Evolutionary conservation across 495 filamentous ascomycete species (phyloP).

Genomic region (Annulohypoxylon stygium): DNA sequence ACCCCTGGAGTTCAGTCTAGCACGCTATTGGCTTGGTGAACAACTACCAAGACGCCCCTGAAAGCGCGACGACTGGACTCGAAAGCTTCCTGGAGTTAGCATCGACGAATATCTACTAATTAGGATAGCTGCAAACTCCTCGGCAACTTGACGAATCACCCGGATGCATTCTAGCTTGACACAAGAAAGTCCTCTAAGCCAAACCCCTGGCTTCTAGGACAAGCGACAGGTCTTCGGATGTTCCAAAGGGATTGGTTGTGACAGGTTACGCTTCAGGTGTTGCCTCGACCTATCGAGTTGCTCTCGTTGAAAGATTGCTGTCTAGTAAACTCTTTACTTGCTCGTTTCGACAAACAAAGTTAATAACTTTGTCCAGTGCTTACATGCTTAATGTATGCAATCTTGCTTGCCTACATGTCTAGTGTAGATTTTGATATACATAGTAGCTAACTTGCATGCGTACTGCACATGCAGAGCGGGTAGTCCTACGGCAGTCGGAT

Average conservation of each 20-base stretch:
- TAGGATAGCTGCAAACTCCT: slow-evolving; percentile 11
- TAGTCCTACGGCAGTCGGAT: slow-evolving; percentile 32
- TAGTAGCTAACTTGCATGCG: slow-evolving; percentile 17
- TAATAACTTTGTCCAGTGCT: slow-evolving; percentile 6
- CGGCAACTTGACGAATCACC: slow-evolving; percentile 51
- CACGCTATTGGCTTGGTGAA: slow-evolving; percentile 15
- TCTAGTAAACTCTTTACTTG: not conserved
- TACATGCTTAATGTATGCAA: slow-evolving; percentile 34
- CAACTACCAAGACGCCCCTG: slow-evolving; percentile 6
- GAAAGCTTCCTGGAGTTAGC: slow-evolving; percentile 20
- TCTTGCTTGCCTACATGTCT: slow-evolving; percentile 23
- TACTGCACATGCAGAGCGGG: slow-evolving; percentile 46
- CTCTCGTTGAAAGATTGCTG: not conserved
- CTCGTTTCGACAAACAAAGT: not conserved
- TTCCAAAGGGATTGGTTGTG: slow-evolving; percentile 57
- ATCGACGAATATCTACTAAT: slow-evolving; percentile 13
- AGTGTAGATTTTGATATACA: not conserved
- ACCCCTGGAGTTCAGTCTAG: not conserved
- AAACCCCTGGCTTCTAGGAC: slow-evolving; percentile 35
- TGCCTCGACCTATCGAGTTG: slow-evolving; percentile 48
- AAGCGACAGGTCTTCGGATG: slow-evolving; percentile 49
- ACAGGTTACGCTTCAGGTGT: slow-evolving; percentile 62
- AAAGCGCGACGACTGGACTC: slow-evolving; percentile 28
- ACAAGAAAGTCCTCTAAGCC: slow-evolving; percentile 21
- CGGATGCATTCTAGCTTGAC: slow-evolving; percentile 47